phyloP scores from a whole-genome alignment of 2,329 filamentous ascomycete genomes.

The Tolypocladium endophyticum region DNA sequence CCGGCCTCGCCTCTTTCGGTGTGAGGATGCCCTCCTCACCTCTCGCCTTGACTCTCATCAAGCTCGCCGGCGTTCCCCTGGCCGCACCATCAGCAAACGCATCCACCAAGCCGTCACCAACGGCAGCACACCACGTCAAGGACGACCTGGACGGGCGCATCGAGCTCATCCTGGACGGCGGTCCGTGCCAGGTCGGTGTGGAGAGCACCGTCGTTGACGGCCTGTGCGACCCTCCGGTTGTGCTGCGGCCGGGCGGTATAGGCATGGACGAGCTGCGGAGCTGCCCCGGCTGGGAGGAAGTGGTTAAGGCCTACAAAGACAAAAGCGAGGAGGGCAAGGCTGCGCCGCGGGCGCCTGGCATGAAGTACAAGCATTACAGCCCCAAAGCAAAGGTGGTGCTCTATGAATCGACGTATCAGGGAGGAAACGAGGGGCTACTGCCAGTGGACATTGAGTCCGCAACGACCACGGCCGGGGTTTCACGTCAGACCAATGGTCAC shows the following conservation, averaged over 20 bases:
- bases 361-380: slow-evolving; percentile 99
- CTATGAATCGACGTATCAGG: slow-evolving; percentile 50
- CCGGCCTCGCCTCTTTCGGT: slow-evolving; percentile 74
- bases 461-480: slow-evolving; percentile 5
- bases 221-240: slow-evolving; percentile 65
- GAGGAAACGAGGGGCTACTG: slow-evolving; percentile 23
- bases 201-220: slow-evolving; percentile 97
- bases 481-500: slow-evolving; percentile 10
- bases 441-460: slow-evolving; percentile 21
- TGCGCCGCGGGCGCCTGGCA: slow-evolving; percentile 77
- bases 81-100: slow-evolving; percentile 93
- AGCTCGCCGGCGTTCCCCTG: slow-evolving; percentile 64
- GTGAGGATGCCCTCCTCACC: slow-evolving; percentile 79
- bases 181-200: slow-evolving; percentile 76
- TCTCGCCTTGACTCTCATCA: slow-evolving; percentile 81
- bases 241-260: slow-evolving; percentile 80
- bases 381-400: slow-evolving; percentile 78
- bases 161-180: slow-evolving; percentile 80
- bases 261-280: slow-evolving; percentile 66
- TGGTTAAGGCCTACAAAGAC: slow-evolving; percentile 70
- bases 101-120: slow-evolving; percentile 86
- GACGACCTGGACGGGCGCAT: slow-evolving; percentile 79
- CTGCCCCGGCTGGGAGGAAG: slow-evolving; percentile 72
- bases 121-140: slow-evolving; percentile 77
- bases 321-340: slow-evolving; percentile 52